Evolutionary conservation across 169 alveolate genomes (phyloP), one percentile per base, ranked within the genome.

Genomic region (Cryptosporidium ryanae): DNA sequence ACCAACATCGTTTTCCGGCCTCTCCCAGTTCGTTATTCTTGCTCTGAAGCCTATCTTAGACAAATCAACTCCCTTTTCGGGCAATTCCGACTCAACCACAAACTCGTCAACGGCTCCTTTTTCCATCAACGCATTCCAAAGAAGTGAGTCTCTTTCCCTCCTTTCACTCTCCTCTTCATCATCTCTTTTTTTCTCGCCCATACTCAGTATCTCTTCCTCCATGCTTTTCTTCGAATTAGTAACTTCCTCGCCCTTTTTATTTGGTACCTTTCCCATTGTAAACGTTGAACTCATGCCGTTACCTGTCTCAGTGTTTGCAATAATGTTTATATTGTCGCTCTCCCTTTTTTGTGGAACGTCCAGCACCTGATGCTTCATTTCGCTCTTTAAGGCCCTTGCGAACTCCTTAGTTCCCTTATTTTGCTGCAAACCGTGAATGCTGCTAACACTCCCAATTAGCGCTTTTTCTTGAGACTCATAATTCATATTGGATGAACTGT

Each of bases 31-130:
- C 3, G 52, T 27, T 10, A 63, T 90, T 82, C 50, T 67, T 61
- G 66, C 46, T 7, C 65, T 84, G 76, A 27, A 82, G 50, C 66
- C 83, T 82, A 81, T 71, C 68, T 59, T 66, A 76, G 71, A 68
- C 66, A 84, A 82, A 82, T 49, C 76, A 44, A 64, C 91, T 54
- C 76, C 92, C 17, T 65, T 90, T 21, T 63, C 82, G 1, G 83
- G 66, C 21, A 64, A 61, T 46, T 81, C 84, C 25, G 55, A 64
- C 31, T 71, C 63, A 17, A 32, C 64, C 13, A 34, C 50, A 15
- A 64, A 18, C 8, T 65, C 71, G n/a, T 84, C 89, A 6, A 55
- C 48, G 12, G 34, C 65, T 21, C 52, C 68, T 27, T 54, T 31
- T 18, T 67, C 89, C n/a, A 38, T 61, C 44, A 63, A 25, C n/a